Base-by-base conservation (phyloP, 2,329 filamentous ascomycete species). In the Teratosphaeria viscida region DNA sequence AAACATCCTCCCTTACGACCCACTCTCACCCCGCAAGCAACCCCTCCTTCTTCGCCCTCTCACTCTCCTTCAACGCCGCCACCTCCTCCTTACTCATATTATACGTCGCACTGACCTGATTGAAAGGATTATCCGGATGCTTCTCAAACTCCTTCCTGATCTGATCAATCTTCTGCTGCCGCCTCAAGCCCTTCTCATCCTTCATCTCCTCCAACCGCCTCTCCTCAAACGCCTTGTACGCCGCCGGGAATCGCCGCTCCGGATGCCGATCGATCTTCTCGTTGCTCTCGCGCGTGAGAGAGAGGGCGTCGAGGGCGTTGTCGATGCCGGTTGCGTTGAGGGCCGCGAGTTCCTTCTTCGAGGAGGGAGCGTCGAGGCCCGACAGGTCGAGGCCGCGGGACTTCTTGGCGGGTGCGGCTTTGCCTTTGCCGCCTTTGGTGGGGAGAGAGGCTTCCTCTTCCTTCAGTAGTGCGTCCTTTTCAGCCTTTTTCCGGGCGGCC, bases 61-160 rank as follows among this genome's bases (percentile, higher is more conserved):
- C 68, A 23, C 64, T 63, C 59, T 80, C 74, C 52, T 84, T 83
- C 60, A 92, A 76, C 55, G 83, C 80, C 55, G 79, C 79, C 53
- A 96, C 69, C 68, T 99, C 92, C 3, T 90, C 89, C 75, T 84
- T 87, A 26, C 81, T 83, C 58, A 89, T 84, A 74, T 99, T 89
- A 76, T 90, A 95, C 2, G 79, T 74, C 2, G 85, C 89, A 57
- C 79, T 84, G 16, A 87, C 85, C 77, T 95, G 90, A 77, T 96
- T 96, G 77, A 95, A 94, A 14, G 94, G 94, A 74, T 99, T 99
- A 68, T 97, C 92, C 1, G 89, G 87, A 70, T 88, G 89, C 80
- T 90, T 95, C 75, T 95, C 88, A 74, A 97, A 99, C 77, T 97
- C 94, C 80, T 95, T 95, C 63, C 83, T 77, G 66, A 95, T 89